These are phyloP conservation scores for Ambrosiella cleistominuta DNA, from an alignment of 2,329 filamentous ascomycete genomes.

Conservation along the genomic window DNA sequence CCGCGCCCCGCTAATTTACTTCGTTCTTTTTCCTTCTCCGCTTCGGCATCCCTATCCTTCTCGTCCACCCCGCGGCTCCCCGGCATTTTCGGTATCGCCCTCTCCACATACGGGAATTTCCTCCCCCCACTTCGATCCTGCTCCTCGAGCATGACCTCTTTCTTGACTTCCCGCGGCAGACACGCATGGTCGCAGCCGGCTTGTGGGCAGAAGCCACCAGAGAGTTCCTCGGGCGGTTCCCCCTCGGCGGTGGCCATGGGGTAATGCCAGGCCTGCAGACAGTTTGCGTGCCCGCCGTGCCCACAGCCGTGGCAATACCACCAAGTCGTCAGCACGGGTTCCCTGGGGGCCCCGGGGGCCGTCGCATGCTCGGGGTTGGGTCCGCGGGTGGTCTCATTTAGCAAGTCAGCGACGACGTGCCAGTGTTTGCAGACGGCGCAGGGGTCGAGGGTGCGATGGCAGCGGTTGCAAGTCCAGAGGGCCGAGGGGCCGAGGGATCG, in stretches of 20 bases:
- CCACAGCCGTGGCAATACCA: slow-evolving; percentile 46
- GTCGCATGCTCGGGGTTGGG: not conserved
- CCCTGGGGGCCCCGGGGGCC: slow-evolving; percentile 13
- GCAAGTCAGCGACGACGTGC: slow-evolving; percentile 25
- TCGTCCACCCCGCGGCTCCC: not conserved
- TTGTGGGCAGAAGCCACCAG: slow-evolving; percentile 44
- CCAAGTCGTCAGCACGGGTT: slow-evolving; percentile 30
- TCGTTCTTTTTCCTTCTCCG: not conserved
- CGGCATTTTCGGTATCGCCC: not conserved
- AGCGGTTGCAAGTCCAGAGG: slow-evolving; percentile 43
- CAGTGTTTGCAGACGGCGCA: slow-evolving; percentile 43
- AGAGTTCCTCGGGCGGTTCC: slow-evolving; percentile 18
- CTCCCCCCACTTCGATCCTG: not conserved
- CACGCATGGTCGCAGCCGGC: slow-evolving; percentile 49
- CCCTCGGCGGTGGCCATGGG: slow-evolving; percentile 4
- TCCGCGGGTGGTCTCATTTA: slow-evolving; percentile 16
- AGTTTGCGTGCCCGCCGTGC: slow-evolving; percentile 44
- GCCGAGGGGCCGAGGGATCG: slow-evolving; percentile 23
- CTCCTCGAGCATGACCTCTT: not conserved
- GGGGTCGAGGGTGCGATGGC: slow-evolving; percentile 32
- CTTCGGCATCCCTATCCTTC: not conserved
- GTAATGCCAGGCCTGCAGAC: slow-evolving; percentile 40
- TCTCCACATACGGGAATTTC: not conserved
- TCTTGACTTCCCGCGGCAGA: slow-evolving; percentile 27
- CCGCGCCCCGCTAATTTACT: not conserved